Evolutionary conservation across 176 grass and related monocot genomes (phyloP), one percentile per base, ranked within the genome.

Genomic region (Puya raimondii): DNA sequence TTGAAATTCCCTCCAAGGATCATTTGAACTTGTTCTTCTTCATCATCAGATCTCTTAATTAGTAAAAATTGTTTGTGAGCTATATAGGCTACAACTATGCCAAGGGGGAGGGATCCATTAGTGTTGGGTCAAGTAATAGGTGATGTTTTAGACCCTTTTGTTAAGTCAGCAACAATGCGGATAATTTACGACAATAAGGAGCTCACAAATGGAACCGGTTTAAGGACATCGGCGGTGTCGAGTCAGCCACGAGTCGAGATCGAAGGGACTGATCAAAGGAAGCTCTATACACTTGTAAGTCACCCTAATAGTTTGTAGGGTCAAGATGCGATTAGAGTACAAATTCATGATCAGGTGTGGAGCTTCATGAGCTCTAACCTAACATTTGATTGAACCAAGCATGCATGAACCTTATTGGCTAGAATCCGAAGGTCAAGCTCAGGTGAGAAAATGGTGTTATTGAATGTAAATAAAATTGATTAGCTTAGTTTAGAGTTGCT

Each of bases 231-330:
- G 26, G 78, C 61, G 3, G 81, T 91, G 50, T 47, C 72, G 49
- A 76, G 70, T 83, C 80, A 78, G 70, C 94, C 89, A 9, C 75
- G 84, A 13, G 87, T 93, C 22, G 66, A 88, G 74, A 80, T 99
- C 51, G 81, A 75, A 81, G 89, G 94, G 18, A 77, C 15, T 50
- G 87, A 87, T 64, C 80, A 79, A 25, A 90, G 84, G 15, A 93
- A 70, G 72, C 87, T 99, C 53, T 99, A 93, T 75, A 99, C 94
- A 78, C 94, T 99, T 75, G 94, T 99, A 88, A 99, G 89, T 99
- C 50, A 53, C 11, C 75, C 59, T 42, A 66, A 74, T 80, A n/a
- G 16, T 11, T 74, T 78, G 64, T 84, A 84, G 71, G 64, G 82
- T 73, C 58, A 76, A 73, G 80, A 66, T 73, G 58, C 66, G 15